Conservation (phyloP, 495 filamentous ascomycete species). For the Penicillium dipodomyicola region DNA sequence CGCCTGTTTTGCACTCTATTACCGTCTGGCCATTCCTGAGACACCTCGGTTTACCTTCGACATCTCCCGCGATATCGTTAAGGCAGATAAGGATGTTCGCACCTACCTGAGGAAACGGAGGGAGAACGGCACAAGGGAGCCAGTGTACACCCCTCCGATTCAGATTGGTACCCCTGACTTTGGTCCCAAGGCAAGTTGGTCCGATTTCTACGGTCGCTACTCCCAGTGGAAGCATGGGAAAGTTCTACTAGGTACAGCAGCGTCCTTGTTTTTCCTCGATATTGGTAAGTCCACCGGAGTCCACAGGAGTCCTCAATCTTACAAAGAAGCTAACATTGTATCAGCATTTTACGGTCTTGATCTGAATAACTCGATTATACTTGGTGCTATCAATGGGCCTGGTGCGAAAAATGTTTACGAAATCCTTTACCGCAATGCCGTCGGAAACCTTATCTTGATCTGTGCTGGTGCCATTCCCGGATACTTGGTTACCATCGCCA, state of each 20-base stretch:
- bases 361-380: slow-evolving; percentile 70
- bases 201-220: slow-evolving; percentile 65
- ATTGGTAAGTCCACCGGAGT: slow-evolving; percentile 35
- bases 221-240: slow-evolving; percentile 63
- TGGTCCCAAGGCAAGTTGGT: slow-evolving; percentile 61
- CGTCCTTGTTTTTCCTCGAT: slow-evolving; percentile 78
- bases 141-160: slow-evolving; percentile 47
- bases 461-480: slow-evolving; percentile 74
- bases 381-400: slow-evolving; percentile 66
- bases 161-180: slow-evolving; percentile 43
- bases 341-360: slow-evolving; percentile 75
- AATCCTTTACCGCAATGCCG: slow-evolving; percentile 64
- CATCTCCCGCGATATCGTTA: slow-evolving; percentile 66
- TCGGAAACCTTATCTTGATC: slow-evolving; percentile 72
- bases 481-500: slow-evolving; percentile 71
- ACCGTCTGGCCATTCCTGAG: slow-evolving; percentile 85
- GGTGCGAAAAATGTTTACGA: slow-evolving; percentile 57
- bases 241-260: slow-evolving; percentile 71
- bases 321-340: slow-evolving; percentile 24
- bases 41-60: slow-evolving; percentile 83
- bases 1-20: slow-evolving; percentile 73
- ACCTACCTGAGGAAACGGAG: slow-evolving; percentile 57
- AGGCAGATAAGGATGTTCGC: slow-evolving; percentile 63
- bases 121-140: slow-evolving; percentile 62
- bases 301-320: not conserved